These are phyloP conservation scores for Leishmania tropica DNA, from an alignment of 208 protist species.

Conservation along the genomic window DNA sequence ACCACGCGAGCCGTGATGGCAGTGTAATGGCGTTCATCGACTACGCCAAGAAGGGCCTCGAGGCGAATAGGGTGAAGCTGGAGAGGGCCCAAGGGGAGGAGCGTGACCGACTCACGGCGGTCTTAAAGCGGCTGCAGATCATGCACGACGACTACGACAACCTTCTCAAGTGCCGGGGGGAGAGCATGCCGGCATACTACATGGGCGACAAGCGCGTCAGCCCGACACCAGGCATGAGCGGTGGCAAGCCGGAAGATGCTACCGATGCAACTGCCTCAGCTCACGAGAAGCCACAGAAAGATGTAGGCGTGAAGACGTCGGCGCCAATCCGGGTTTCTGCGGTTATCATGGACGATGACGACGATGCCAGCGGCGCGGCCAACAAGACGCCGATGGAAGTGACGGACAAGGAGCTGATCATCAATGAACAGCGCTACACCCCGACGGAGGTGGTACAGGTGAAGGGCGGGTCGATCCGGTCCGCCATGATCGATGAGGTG, in stretches of 20 bases:
- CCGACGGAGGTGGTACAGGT: conserved; percentile 39
- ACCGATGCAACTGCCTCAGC: background rate
- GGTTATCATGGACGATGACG: conserved; percentile 15
- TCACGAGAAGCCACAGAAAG: background rate
- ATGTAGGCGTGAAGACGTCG: background rate
- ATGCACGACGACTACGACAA: conserved; percentile 40
- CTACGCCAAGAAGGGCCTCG: conserved; percentile 40
- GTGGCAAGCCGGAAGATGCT: conserved; percentile 17
- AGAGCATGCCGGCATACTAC: conserved; percentile 32
- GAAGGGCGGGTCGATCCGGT: conserved; percentile 36
- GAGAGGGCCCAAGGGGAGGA: conserved; percentile 23
- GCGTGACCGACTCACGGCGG: conserved; percentile 19
- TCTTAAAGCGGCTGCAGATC: conserved; percentile 24
- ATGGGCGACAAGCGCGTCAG: conserved; percentile 29
- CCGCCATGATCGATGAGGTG: conserved; percentile 33
- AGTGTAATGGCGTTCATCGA: conserved; percentile 54
- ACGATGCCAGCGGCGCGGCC: background rate
- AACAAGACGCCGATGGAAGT: conserved; percentile 11
- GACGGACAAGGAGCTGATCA: conserved; percentile 21
- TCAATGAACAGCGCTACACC: conserved; percentile 20
- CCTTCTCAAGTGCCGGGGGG: conserved; percentile 22
- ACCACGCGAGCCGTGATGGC: conserved; percentile 47
- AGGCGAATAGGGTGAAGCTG: conserved; percentile 27
- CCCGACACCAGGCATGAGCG: conserved; percentile 16
- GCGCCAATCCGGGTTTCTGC: conserved; percentile 26